Percentiles rank a stretch among this genome's conserved stretches.
These are phyloP conservation scores for Barnettozyma californica DNA, from an alignment of 805 yeast genomes.

Conservation along the genomic window DNA sequence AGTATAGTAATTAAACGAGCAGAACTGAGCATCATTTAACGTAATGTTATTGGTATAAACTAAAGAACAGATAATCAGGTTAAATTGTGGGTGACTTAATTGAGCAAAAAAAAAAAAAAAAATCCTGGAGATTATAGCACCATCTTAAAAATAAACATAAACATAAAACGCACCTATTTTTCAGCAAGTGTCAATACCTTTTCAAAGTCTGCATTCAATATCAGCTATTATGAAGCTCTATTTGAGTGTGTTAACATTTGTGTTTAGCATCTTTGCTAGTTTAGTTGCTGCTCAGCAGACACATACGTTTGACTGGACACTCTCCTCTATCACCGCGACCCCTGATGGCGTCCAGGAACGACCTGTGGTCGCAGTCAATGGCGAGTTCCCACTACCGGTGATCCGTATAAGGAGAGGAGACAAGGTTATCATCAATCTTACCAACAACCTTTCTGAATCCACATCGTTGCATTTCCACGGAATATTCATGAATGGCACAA, in stretches of 20 bases:
- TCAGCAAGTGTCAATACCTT: too few relatives aligned
- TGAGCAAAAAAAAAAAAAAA: too few relatives aligned
- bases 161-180: too few relatives aligned
- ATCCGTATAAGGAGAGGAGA: constrained; percentile 77
- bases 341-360: constrained; percentile 37
- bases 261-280: not conserved
- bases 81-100: too few relatives aligned
- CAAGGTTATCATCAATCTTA: constrained; percentile 62
- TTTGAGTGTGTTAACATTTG: not conserved
- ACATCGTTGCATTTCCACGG: constrained; percentile 94
- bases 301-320: constrained; percentile 59
- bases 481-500: constrained; percentile 64
- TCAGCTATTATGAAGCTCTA: not conserved
- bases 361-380: constrained; percentile 40
- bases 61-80: too few relatives aligned
- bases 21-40: too few relatives aligned
- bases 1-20: too few relatives aligned
- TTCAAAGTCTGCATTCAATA: too few relatives aligned
- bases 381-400: constrained; percentile 80
- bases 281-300: constrained; percentile 27
- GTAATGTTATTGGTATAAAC: too few relatives aligned
- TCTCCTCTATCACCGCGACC: constrained; percentile 49
- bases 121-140: too few relatives aligned
- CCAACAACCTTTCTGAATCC: constrained; percentile 62
- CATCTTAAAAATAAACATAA: too few relatives aligned